Evolutionary conservation across 169 alveolate species (phyloP), one percentile per base, ranked within the genome.

Genomic region (Eimeria necatrix): DNA sequence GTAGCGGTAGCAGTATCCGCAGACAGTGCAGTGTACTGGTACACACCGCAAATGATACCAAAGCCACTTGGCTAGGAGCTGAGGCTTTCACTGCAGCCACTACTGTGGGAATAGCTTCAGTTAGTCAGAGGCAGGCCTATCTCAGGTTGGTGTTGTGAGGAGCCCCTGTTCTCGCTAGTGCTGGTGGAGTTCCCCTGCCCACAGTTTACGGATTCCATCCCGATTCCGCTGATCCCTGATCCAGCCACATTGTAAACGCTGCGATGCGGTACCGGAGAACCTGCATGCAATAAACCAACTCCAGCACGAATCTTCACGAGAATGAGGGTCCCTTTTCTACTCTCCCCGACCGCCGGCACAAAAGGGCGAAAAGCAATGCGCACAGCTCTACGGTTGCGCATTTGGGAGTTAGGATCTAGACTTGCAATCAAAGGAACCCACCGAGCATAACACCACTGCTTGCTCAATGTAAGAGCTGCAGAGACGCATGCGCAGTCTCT

Each of bases 381-480:
- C 22, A 18, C 12, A n/a, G 16, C 51, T 22, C 20, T 22, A 41
- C 51, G 83, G n/a, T 32, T 24, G 5, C 20, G 84, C 52, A 49
- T 73, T 24, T 24, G 7, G 84, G 84, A 20, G 24, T 24, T 73
- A 22, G 84, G 49, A 20, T 41, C 26, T 73, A 7, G 84, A 49
- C 8, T 0, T 32, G 41, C 41, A 32, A 32, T 32, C 41, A 32
- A 32, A 68, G n/a, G n/a, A 8, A 24, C 41, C 59, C 24, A 78
- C 87, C 87, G 56, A 22, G 61, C 87, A 46, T 5, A 48, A 10
- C 46, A 61, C 32, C 46, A 48, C 12, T n/a, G 87, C 87, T 41
- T 59, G 12, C 10, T 78, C 87, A 0, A 78, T 78, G 87, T 78
- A 78, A 22, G 87, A 78, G 59, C 46, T 48, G 68, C 87, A 78